Base-by-base conservation (phyloP, 371 early-diverging fungal genomes). In the Mucor plumbeus region DNA sequence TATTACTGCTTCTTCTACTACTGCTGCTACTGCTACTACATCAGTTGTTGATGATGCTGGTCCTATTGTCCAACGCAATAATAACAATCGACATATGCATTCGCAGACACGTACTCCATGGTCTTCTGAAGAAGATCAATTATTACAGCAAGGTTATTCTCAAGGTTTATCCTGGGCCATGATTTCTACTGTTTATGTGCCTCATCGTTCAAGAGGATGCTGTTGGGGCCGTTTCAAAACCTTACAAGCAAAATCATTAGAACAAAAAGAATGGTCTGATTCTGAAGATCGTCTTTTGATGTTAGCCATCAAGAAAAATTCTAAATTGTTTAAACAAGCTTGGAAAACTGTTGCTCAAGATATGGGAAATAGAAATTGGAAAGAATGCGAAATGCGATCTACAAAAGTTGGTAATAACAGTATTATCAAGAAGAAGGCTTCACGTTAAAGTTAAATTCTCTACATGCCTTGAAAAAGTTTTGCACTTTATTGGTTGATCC, bases 271-370 rank as follows among this genome's bases (percentile, higher is more conserved):
- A 50, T 80, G 80, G 80, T 35, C 69, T 35, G 71, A 75, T 1
- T 58, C 62, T 17, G 77, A 80, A 44, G 77, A 80, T 56, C 73
- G 65, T 7, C 56, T 71, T 8, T 60, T 80, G 19, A 17, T 70
- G 36, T 50, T 73, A 19, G 77, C 77, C 7, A 69, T 80, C 31
- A 77, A 75, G 41, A 80, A 80, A 19, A 68, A 80, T 54, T 63
- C 73, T 1, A 44, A 60, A 7, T 55, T 80, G 26, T 80, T 80
- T 50, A 80, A 77, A 33, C 75, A 77, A 61, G 80, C 75, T 39
- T 80, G 80, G 80, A 80, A 77, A 61, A 57, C 80, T 3, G 77
- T 80, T 33, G 70, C 77, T 9, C 65, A 61, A 35, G 77, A 80
- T 10, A 59, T 80, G 56, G 69, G 65, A 15, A 63, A 73, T 59